Evolutionary conservation across 495 filamentous ascomycete genomes (phyloP), one percentile per base, ranked within the genome.

Genomic region (Hypoxylon cercidicola): DNA sequence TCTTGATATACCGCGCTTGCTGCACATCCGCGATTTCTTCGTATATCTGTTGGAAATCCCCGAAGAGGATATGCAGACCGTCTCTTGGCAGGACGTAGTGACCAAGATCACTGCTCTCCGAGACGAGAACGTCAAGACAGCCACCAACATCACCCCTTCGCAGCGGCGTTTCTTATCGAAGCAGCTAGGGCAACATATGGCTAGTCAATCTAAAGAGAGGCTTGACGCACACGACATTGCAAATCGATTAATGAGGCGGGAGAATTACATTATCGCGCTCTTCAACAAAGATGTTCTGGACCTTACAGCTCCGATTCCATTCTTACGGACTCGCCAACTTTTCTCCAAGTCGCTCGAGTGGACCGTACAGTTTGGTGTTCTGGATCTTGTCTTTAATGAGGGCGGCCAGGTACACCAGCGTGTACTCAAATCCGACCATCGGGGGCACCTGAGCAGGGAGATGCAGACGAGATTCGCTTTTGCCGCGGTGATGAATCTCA

Each of bases 161-260:
- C 83, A 82, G 39, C 85, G 90, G 44, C 86, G 81, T 52, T 93
- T 87, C 62, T 77, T 95, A 40, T 74, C 71, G 11, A 74, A 68
- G 28, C 71, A 74, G 43, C 69, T 74, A n/a, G 71, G 71, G 15
- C 54, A 62, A 16, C 71, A 74, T 20, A 40, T 74, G 41, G 90
- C 90, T 34, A 91, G 84, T 64, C 92, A 94, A 67, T 96, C 95
- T 16, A 97, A 97, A 75, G 91, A 98, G 78, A 85, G 95, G 49
- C 89, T 98, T 76, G 95, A 98, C 78, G 95, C 95, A 3, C 91
- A 97, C 64, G 94, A 97, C 73, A 97, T 99, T 74, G 96, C 95
- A 7, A 99, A 97, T 71, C 88, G 95, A 45, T 76, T 99, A 47
- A 98, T 99, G 95, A 89, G 95, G 64, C 89, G 90, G 71, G 95